Conservation (phyloP, 805 yeast species). For the Candida lessepsii region DNA sequence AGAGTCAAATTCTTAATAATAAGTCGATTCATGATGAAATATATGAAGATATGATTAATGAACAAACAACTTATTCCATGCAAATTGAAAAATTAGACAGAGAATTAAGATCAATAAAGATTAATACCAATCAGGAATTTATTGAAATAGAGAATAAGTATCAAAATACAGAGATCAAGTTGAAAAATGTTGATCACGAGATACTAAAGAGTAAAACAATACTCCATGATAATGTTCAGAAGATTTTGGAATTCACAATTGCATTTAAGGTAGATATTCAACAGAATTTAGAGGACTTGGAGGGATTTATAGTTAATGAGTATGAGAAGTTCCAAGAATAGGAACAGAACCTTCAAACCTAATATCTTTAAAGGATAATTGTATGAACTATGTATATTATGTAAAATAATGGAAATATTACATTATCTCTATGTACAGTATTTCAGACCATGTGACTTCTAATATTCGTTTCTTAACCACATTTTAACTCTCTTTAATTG, state of each 20-base stretch:
- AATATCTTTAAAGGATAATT: no score
- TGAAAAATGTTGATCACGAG: conserved; percentile 49
- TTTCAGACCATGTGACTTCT: neutral
- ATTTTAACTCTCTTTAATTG: conserved; percentile 54
- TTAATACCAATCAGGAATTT: conserved; percentile 48
- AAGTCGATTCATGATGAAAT: conserved; percentile 56
- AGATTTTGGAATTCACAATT: conserved; percentile 58
- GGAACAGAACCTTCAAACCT: neutral
- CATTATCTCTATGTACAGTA: conserved; percentile 7
- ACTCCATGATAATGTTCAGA: conserved; percentile 53
- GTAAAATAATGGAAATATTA: conserved; percentile 5
- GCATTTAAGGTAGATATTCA: conserved; percentile 69
- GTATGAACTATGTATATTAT: conserved; percentile 6
- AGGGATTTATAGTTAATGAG: conserved; percentile 37
- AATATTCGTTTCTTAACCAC: conserved; percentile 62
- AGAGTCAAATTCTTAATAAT: conserved; percentile 51
- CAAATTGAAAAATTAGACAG: conserved; percentile 65
- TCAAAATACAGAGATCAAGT: conserved; percentile 51
- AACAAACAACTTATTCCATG: conserved; percentile 52
- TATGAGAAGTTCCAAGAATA: conserved; percentile 14
- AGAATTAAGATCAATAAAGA: conserved; percentile 50
- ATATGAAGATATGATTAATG: conserved; percentile 53
- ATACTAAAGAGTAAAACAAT: conserved; percentile 46
- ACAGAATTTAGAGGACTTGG: conserved; percentile 58
- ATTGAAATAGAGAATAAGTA: conserved; percentile 46